phyloP scores from a whole-genome alignment of 257 asterid species.

The Solanum paucissectum region DNA sequence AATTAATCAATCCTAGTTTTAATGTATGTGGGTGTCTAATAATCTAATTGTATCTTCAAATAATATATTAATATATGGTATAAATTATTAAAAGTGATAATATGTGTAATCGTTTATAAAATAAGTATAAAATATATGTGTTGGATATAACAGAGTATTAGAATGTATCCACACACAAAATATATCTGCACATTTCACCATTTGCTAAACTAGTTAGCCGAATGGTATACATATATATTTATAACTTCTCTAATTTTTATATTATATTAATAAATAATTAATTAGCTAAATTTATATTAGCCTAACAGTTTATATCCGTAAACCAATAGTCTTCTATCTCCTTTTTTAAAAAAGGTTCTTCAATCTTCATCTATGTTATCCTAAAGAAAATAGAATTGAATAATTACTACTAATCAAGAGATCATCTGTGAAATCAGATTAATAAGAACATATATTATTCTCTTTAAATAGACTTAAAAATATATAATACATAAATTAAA shows the following conservation, averaged over 20 bases:
- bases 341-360: no score
- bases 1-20: no score
- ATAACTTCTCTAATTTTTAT: not conserved
- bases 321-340: no score
- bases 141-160: no score
- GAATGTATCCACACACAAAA: not conserved
- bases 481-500: not conserved
- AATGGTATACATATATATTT: no score
- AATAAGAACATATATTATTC: not conserved
- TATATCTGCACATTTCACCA: not conserved
- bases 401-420: not conserved
- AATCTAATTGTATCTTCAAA: no score
- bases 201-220: not conserved
- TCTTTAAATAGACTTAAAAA: not conserved
- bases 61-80: no score
- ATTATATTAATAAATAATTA: not conserved
- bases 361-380: not conserved
- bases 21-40: no score
- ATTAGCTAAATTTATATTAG: not conserved
- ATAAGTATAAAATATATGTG: no score
- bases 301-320: not conserved
- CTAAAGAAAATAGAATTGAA: not conserved
- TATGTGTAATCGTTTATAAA: no score
- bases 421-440: fast-evolving
- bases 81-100: no score